Evolutionary conservation across 2,329 filamentous ascomycete species (phyloP), one percentile per base, ranked within the genome.

Genomic region (Botrytis galanthina): DNA sequence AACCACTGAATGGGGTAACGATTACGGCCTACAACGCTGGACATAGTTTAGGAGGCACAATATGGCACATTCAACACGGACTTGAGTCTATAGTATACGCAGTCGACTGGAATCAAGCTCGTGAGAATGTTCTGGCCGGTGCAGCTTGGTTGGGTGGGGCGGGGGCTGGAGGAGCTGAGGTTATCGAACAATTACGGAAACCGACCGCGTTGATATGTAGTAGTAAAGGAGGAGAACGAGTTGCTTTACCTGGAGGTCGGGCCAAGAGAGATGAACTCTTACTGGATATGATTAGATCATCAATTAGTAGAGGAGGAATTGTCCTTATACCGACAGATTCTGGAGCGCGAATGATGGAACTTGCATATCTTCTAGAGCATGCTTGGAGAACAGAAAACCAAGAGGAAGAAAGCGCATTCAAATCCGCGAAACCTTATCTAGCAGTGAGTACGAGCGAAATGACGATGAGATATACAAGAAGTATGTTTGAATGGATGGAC

Each of bases 401-500:
- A 1, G 84, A 86, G 37, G 83, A 85, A 14, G 86, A 87, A 37
- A 86, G 86, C 35, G 83, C 83, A 1, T 83, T 91, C 26, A 85
- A 85, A 72, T 82, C 84, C 1, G 84, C 88, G 0, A 89, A 87
- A 78, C 85, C 98, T 0, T 98, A 94, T 80, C 86, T 99, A 61
- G 95, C 95, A 0, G 95, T 94, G 57, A 91, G 91, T 74, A 97
- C 94, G 75, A 92, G 93, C 76, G 91, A 93, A 73, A 95, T 94
- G 75, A 97, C 95, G 0, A 93, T 98, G 87, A 89, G 94, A 70
- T 93, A 98, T 77, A 93, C 95, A 39, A 89, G 95, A 77, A 98
- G 95, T 81, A 97, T 99, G 93, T 86, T 99, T 46, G 96, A 99
- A 81, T 99, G 96, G 96, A 98, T 99, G 95, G 95, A 98, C 80